A percentile compares a stretch with the other conserved stretches of the same genome.
Conservation (phyloP, 2,329 filamentous ascomycete genomes). For the Diaporthe helianthi region DNA sequence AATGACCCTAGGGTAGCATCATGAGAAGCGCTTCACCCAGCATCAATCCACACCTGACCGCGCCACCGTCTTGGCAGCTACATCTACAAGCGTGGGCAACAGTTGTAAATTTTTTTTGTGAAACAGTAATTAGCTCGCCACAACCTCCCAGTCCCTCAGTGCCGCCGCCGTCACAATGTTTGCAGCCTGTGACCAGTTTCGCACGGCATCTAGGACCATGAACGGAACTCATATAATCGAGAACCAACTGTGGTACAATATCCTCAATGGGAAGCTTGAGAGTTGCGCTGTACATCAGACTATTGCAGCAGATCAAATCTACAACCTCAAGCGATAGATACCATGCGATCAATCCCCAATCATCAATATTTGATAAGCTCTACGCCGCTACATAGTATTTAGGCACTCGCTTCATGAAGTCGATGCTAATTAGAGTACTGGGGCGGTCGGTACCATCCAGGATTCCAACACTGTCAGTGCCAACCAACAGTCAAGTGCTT, state of each 20-base stretch:
- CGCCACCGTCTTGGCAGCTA: slow-evolving; percentile 24
- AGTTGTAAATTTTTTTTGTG: background rate
- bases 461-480: background rate
- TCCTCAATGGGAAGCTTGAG: background rate
- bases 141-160: background rate
- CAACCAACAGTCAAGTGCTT: background rate
- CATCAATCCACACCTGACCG: slow-evolving; percentile 32
- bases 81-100: background rate
- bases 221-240: background rate
- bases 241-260: background rate
- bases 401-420: too few relatives aligned
- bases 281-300: background rate
- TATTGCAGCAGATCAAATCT: background rate
- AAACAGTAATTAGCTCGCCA: background rate
- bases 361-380: background rate
- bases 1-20: slow-evolving; percentile 30
- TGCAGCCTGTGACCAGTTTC: too few relatives aligned
- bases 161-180: background rate
- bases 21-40: slow-evolving; percentile 33
- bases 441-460: background rate
- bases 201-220: background rate
- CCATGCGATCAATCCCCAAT: too few relatives aligned
- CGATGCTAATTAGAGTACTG: background rate
- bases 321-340: too few relatives aligned
- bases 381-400: background rate